Conservation (phyloP, 2,329 filamentous ascomycete genomes). For the Ceratocystis eucalypticola region DNA sequence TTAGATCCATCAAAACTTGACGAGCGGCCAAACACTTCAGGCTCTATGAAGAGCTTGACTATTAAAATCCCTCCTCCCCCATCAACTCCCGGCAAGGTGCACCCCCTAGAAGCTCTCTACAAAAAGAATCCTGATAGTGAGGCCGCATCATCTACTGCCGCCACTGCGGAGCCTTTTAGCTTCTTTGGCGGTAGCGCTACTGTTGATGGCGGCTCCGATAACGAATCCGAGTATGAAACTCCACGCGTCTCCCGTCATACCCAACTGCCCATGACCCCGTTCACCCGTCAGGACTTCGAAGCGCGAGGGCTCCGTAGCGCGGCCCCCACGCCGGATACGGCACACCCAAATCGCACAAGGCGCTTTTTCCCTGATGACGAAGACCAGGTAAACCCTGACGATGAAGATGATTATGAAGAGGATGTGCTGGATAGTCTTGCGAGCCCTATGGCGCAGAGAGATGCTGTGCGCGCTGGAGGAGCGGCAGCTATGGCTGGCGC, state of each 20-base stretch:
- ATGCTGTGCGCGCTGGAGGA: conserved; percentile 19
- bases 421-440: conserved; percentile 22
- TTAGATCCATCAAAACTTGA: conserved; percentile 19
- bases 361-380: conserved; percentile 41
- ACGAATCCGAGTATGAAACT: conserved; percentile 26
- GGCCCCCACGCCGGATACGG: conserved; percentile 89
- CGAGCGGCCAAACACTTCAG: conserved; percentile 34
- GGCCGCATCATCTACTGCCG: conserved; percentile 26
- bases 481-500: conserved; percentile 12
- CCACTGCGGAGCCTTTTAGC: conserved; percentile 46
- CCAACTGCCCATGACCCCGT: conserved; percentile 63
- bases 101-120: conserved; percentile 86
- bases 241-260: conserved; percentile 18
- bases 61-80: conserved; percentile 43
- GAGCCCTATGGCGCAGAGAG: conserved; percentile 9
- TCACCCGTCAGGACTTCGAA: conserved; percentile 64
- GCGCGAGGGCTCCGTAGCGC: conserved; percentile 67
- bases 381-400: conserved; percentile 34
- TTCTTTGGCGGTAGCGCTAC: conserved; percentile 55
- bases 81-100: conserved; percentile 42
- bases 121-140: conserved; percentile 43
- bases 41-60: conserved; percentile 37
- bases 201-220: conserved; percentile 35
- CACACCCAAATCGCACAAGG: conserved; percentile 54
- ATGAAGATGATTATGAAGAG: conserved; percentile 24